Evolutionary conservation across 1,284 basidiomycete species (phyloP), one percentile per base, ranked within the genome.

Genomic region (Sutorius eximius): DNA sequence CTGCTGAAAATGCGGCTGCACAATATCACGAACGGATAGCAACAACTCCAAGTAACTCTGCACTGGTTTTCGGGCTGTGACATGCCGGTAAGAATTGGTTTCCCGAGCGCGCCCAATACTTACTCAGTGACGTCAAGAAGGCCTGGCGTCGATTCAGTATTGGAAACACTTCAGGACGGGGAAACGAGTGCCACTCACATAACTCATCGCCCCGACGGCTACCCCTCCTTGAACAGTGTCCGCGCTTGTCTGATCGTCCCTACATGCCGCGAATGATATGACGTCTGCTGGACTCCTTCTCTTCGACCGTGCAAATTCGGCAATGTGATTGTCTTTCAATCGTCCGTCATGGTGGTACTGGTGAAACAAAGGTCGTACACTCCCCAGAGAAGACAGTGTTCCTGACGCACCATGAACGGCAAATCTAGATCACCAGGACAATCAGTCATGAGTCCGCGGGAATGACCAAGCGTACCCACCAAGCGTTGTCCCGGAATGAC

Each of bases 41-140:
- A 95, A 73, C 5, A 95, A 73, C 62, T 89, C 81, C 62, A 85
- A 79, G 64, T 95, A 95, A 5, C 82, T 82, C 72, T 91, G 89
- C 36, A 81, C 72, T 0, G 86, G 89, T 52, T 85, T 83, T 50
- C 74, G 72, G 11, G 72, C 83, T 85, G 38, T 12, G 58, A 52
- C 9, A 37, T 33, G 51, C 33, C 24, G 38, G 20, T 60, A 15
- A 61, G 52, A 43, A 44, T 12, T 6, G 6, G 13, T 32, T 20
- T n/a, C 10, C 15, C 41, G 34, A 45, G 24, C 32, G 29, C 15
- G 15, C n/a, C 36, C 7, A 30, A 4, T 18, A 70, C 78, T 52
- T 52, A 82, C 78, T 78, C 55, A 91, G 67, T 0, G 82, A 72
- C 1, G 73, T 75, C 56, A 89, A 81, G 69, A 92, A 90, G 16